These are phyloP conservation scores for Vachellia collinsii DNA, from an alignment of 306 rosid species.

Conservation along the genomic window DNA sequence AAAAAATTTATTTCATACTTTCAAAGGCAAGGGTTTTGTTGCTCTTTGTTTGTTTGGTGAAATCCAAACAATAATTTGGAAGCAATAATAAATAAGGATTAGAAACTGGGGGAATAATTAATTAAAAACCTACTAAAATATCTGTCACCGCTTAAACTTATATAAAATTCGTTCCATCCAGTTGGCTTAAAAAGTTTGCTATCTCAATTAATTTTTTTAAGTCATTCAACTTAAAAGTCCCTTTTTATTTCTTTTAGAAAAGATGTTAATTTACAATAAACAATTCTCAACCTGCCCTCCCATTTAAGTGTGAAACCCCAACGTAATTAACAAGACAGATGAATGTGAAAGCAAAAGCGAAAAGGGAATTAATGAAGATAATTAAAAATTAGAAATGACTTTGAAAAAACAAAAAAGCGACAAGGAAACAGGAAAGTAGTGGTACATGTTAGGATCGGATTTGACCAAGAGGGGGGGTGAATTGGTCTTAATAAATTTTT, in stretches of 20 bases:
- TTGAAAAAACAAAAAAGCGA: neutral
- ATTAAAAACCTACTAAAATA: neutral
- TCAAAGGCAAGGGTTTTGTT: neutral
- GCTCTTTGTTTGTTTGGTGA: neutral
- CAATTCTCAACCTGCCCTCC: no score
- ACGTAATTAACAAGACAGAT: neutral
- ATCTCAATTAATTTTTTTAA: no score
- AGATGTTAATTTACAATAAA: no score
- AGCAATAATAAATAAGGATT: neutral
- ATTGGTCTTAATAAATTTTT: no score
- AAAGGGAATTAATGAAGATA: neutral
- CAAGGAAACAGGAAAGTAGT: slow-evolving; percentile 14
- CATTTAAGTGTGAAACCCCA: no score
- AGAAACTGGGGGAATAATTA: neutral
- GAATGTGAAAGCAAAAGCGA: neutral
- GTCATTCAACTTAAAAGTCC: no score
- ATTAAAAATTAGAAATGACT: neutral
- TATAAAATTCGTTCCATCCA: neutral
- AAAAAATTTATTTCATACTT: neutral
- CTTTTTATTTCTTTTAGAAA: no score
- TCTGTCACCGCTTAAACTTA: neutral
- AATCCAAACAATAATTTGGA: neutral
- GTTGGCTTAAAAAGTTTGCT: no score
- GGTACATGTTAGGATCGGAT: no score
- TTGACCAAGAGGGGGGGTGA: no score